Evolutionary conservation across 441 rosid genomes (phyloP), one percentile per base, ranked within the genome.

Genomic region (Populus trichocarpa): DNA sequence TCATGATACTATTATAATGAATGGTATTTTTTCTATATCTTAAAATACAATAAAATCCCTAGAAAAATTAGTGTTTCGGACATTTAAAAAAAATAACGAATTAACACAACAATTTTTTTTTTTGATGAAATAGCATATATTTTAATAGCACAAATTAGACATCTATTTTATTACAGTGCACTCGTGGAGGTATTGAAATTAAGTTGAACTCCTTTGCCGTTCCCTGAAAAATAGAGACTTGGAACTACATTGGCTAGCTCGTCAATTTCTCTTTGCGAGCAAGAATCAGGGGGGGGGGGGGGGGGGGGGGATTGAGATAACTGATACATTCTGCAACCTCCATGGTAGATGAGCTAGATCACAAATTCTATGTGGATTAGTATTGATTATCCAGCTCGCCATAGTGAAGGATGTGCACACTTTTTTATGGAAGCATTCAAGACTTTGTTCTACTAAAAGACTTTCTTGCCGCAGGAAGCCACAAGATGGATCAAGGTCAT

Each of bases 201-300:
- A 28, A 28, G 46, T 10, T 40, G 14, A 40, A 42, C 50, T 14
- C 16, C 12, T 42, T 42, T 42, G 50, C 5, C 13, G 16, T 50
- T 53, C 61, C 18, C 61, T 18, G 61, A 16, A 50, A 5, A 50
- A 16, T 16, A 16, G 1, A 16, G 61, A 53, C 61, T 16, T 6
- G 8, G 61, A 53, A 18, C n/a, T 6, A 16, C 61, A 4, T 53
- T 6, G 92, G 85, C 93, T 91, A 14, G 96, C 97, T 50, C 90
- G 87, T 42, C 90, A 86, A 76, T 91, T 92, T 84, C 87, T 90
- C 59, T 79, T 78, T 63, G 81, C 81, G 25, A 84, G 87, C 82
- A 82, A 85, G 81, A 83, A 78, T 72, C 85, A 85, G 70, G 64
- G n/a, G 14, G 20, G 22, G 23, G 59, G 85, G 70, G 64, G n/a